Base-by-base conservation (phyloP, 2,329 filamentous ascomycete genomes). In the Dendryphion nanum region DNA sequence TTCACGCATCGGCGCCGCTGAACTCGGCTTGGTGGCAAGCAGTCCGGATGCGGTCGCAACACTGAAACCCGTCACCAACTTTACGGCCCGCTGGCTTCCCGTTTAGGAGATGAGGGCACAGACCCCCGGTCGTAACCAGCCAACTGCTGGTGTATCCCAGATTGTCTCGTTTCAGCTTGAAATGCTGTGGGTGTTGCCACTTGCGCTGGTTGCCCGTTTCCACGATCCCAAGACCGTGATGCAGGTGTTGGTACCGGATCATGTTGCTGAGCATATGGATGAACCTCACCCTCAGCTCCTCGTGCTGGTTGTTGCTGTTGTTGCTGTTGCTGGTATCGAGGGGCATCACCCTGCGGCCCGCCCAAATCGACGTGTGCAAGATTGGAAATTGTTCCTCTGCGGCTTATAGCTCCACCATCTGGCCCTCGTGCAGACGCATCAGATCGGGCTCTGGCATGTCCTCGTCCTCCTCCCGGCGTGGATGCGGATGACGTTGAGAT, bases 361-460 rank as follows among this genome's bases (percentile, higher is more conserved):
- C 50, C 48, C 18, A 50, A 45, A 40, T 65, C 61, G 24, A 37
- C 32, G 35, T 62, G 51, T 35, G 50, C 52, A 26, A 60, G 49
- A 32, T 59, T 55, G 14, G 59, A 63, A 30, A 64, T 47, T 3
- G 59, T 63, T 18, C 57, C 51, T 20, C 59, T 55, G 17, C 61
- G 54, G 38, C 60, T 64, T 37, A 64, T 20, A 55, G 57, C 41
- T 51, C 50, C 47, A 39, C 52, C 47, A 46, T 63, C 60, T 42
- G 44, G 41, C 44, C 55, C 62, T 53, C 61, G 53, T 48, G 61
- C 53, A 46, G 79, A 81, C 42, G 79, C 62, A 56, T 85, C 83
- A 64, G 82, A 86, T 54, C 76, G 74, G 52, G 83, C 79, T 47
- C 83, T 75, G 32, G 76, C 78, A 57, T 86, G 82, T 32, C 76